A percentile compares a stretch with the other conserved stretches of the same genome.
phyloP scores from a whole-genome alignment of 305 asterid genomes.

The Fraxinus greggii region DNA sequence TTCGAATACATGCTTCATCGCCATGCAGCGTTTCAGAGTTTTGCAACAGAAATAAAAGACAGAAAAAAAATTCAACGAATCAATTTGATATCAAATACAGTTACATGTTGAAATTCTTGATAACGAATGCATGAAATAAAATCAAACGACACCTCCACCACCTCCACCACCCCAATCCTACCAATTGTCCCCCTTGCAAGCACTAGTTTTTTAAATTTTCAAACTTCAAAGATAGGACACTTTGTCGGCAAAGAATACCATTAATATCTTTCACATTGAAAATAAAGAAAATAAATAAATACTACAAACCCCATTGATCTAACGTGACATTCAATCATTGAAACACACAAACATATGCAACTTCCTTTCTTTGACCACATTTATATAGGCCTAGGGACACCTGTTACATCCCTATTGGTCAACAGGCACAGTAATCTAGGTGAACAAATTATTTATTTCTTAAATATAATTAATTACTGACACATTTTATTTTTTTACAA shows the following conservation, averaged over 20 bases:
- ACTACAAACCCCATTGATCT: slow-evolving; percentile 17
- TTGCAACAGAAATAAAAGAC: not conserved
- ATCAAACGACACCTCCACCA: not conserved
- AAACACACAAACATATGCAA: slow-evolving; percentile 30
- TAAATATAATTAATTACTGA: slow-evolving; percentile 28
- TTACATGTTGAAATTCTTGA: not conserved
- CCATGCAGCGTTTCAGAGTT: not conserved
- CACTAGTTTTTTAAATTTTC: not conserved
- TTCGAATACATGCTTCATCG: not conserved
- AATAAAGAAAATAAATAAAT: not conserved
- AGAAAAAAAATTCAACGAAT: not conserved
- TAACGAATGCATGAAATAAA: too few species aligned
- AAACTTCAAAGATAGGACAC: slow-evolving; percentile 18
- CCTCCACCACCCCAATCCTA: not conserved
- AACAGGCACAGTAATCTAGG: slow-evolving; percentile 29
- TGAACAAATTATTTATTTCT: slow-evolving; percentile 1
- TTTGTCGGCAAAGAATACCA: slow-evolving; percentile 21
- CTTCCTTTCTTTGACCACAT: slow-evolving; percentile 29
- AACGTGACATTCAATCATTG: slow-evolving; percentile 70
- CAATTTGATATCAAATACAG: too few species aligned
- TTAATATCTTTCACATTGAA: not conserved
- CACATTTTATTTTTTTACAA: slow-evolving; percentile 23
- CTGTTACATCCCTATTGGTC: slow-evolving; percentile 33
- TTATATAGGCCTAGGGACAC: slow-evolving; percentile 12
- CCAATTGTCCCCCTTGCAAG: not conserved